Evolutionary conservation across 345 rosid species (phyloP), one percentile per base, ranked within the genome.

Genomic region (Eucalyptus guilfoylei): DNA sequence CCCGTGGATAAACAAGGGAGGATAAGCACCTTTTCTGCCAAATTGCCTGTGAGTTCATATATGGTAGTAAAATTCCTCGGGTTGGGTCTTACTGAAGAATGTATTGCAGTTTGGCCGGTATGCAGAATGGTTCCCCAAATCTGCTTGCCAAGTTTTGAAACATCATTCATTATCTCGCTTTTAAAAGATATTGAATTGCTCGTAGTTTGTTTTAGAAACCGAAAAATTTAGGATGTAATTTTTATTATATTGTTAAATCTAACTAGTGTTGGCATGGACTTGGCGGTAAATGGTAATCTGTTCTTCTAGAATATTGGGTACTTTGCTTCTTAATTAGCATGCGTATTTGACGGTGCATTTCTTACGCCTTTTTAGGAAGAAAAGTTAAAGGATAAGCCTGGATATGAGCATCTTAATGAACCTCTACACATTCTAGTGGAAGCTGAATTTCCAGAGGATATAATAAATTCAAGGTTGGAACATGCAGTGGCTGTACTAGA

Each of bases 381-480:
- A 91, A 96, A 95, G 88, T 96, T 97, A 34, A 97, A 95, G 91
- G 99, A 96, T 85, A 98, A 97, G 92, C 97, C 97, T 50, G 99
- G 98, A 76, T 98, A 97, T 45, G 98, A 98, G 92, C 99, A 98
- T 92, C 99, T 97, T 26, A 94, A 95, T 42, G 98, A 98, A 93
- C 98, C 96, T 14, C 92, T 96, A 88, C 99, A 98, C 86, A 93
- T 98, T 49, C 91, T 98, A 91, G 94, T 98, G 86, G 99, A 96
- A 93, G 99, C 98, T 23, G 99, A 96, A 91, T 97, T 96, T 91
- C 97, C 97, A 0, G 99, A 96, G 91, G 97, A 95, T 91, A 90
- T 94, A 87, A 92, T 98, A 89, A 93, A 98, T 91, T 86, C 95
- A 44, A 95, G 94, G 48, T 87, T 98, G 93, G 97, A 96, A 50